Percentiles rank a stretch among this genome's conserved stretches.
Evolutionary conservation across 2,329 filamentous ascomycete genomes (phyloP).

Genomic region (Lachnellula willkommii): DNA sequence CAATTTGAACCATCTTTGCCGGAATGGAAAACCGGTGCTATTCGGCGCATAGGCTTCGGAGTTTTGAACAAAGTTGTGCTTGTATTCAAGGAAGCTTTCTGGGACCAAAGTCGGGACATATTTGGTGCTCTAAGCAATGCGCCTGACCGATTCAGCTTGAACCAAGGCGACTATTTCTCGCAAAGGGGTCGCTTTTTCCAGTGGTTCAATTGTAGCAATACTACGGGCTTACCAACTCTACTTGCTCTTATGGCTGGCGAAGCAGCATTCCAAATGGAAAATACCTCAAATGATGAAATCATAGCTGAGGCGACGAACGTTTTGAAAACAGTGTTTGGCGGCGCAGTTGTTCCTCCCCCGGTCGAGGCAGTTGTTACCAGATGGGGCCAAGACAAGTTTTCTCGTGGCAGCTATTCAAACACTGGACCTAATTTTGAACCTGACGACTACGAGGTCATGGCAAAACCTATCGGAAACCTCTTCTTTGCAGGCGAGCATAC

Average conservation of each 20-base stretch:
- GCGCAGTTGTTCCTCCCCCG: slow-evolving; percentile 63
- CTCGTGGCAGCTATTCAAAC: slow-evolving; percentile 92
- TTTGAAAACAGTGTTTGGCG: slow-evolving; percentile 69
- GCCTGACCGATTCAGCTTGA: slow-evolving; percentile 60
- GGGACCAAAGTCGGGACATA: slow-evolving; percentile 85
- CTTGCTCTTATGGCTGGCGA: slow-evolving; percentile 95
- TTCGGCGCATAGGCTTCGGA: slow-evolving; percentile 83
- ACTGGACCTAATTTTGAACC: slow-evolving; percentile 76
- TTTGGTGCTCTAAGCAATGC: slow-evolving; percentile 85
- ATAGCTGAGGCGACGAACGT: slow-evolving; percentile 75
- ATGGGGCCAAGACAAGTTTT: slow-evolving; percentile 87
- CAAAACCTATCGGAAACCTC: slow-evolving; percentile 74
- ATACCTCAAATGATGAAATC: slow-evolving; percentile 66
- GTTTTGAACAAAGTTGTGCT: slow-evolving; percentile 92
- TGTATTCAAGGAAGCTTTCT: slow-evolving; percentile 84
- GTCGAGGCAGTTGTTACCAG: slow-evolving; percentile 83
- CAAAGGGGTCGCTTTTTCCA: slow-evolving; percentile 91
- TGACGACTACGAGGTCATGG: slow-evolving; percentile 91
- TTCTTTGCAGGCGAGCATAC: slow-evolving; percentile 97
- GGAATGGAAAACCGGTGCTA: slow-evolving; percentile 74
- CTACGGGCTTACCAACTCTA: slow-evolving; percentile 79
- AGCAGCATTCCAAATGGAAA: slow-evolving; percentile 83
- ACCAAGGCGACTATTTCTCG: slow-evolving; percentile 71
- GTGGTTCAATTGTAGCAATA: slow-evolving; percentile 94
- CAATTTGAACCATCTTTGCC: slow-evolving; percentile 90